Conservation (phyloP, 768 basidiomycete species). For the Kwoniella heveanensis region DNA sequence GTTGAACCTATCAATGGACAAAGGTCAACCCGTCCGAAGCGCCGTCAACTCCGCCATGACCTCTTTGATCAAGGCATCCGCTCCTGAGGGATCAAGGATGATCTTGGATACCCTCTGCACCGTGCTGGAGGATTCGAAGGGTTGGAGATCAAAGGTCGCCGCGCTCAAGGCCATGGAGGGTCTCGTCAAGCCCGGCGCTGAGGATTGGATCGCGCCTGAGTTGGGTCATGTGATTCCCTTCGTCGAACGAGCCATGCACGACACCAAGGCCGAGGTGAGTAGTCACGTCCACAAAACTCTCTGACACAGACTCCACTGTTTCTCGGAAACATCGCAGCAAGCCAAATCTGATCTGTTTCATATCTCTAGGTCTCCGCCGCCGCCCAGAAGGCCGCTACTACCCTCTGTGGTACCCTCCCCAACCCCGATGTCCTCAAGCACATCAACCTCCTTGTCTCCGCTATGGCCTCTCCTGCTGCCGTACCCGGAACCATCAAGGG, state of each 20-base stretch:
- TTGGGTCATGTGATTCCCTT: conserved; percentile 79
- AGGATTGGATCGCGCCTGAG: conserved; percentile 77
- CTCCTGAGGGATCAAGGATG: conserved; percentile 75
- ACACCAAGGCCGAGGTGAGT: conserved; percentile 88
- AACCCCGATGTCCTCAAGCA: conserved; percentile 91
- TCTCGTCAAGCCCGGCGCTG: conserved; percentile 62
- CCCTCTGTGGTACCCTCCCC: conserved; percentile 83
- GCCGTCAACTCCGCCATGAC: conserved; percentile 81
- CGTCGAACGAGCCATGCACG: conserved; percentile 89
- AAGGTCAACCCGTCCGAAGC: conserved; percentile 83
- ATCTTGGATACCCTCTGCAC: conserved; percentile 66
- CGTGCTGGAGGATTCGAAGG: conserved; percentile 68
- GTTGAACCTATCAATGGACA: conserved; percentile 84
- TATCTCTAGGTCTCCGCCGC: conserved; percentile 71
- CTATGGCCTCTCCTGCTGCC: conserved; percentile 80
- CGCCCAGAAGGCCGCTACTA: conserved; percentile 84
- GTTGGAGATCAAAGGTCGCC: conserved; percentile 95
- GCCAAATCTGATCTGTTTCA: neutral
- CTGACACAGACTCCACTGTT: no score
- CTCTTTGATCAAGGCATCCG: conserved; percentile 77
- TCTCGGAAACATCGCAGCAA: no score
- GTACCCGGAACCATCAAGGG: conserved; percentile 93
- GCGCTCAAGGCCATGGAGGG: conserved; percentile 80
- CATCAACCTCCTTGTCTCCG: conserved; percentile 79
- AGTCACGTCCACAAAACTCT: no score